Evolutionary conservation across 495 filamentous ascomycete genomes (phyloP), one percentile per base, ranked within the genome.

Genomic region (Staphylotrichum tortipilum): DNA sequence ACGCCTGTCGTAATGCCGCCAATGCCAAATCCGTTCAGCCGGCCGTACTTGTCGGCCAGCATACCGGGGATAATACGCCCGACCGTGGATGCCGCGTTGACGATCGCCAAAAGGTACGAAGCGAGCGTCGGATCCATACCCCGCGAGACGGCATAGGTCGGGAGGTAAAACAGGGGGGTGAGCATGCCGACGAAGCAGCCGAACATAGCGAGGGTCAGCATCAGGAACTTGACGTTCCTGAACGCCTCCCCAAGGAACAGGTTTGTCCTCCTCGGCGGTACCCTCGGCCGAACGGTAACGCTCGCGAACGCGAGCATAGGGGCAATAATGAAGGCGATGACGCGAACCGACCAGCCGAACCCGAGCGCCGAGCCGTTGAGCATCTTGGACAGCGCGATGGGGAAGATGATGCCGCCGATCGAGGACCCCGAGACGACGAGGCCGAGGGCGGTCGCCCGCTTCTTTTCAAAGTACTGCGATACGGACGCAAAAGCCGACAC

Each of bases 271-370:
- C 74, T 56, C 3, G 71, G 69, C 14, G 74, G 72, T 1, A 81
- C 55, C n/a, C n/a, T n/a, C n/a, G n/a, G 0, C 78, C 68, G 4
- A 67, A 52, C 35, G 58, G 68, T 57, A 6, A 73, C n/a, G 35
- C 62, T 62, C 9, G 72, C 57, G 14, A 81, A 62, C 0, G 46
- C 34, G 7, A 80, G 47, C 40, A 79, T 28, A 12, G 72, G 68
- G 3, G 78, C 40, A 15, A 76, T 67, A 22, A 82, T 58, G 57
- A 86, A 83, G 2, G 72, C 81, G 11, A 77, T 61, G 19, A 82
- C 68, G 5, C 82, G 67, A 3, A 82, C 71, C 0, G 78, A 65
- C 82, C 81, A 85, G 10, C 68, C 78, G 41, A 83, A 86, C 3
- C 75, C 71, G 2, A 84, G 41, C 3, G 48, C 8, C n/a, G 58